phyloP scores from a whole-genome alignment of 148 eudicot species.

The Cornus controversa region DNA sequence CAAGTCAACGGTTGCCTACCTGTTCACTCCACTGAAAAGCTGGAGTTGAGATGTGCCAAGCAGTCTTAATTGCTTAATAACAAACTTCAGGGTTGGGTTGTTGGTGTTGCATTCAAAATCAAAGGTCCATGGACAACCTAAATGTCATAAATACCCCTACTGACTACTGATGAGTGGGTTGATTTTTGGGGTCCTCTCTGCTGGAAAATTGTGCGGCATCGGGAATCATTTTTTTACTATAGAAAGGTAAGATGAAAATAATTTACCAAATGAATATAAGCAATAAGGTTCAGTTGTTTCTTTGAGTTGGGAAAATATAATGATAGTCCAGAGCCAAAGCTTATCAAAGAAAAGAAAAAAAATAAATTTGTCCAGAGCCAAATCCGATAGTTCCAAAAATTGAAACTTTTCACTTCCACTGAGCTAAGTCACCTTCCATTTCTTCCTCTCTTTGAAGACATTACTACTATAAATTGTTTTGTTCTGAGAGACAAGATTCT shows the following conservation, averaged over 20 bases:
- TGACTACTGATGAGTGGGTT: neutral
- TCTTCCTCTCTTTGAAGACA: neutral
- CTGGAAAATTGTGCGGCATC: too few relatives aligned
- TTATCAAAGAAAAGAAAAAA: too few relatives aligned
- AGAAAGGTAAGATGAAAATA: neutral
- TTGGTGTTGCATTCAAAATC: neutral
- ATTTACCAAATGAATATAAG: neutral
- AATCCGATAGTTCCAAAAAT: too few relatives aligned
- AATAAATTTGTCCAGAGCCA: too few relatives aligned
- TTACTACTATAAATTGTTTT: neutral
- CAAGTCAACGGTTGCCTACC: neutral
- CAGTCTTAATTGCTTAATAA: neutral
- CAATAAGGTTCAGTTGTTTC: neutral
- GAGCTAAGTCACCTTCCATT: neutral
- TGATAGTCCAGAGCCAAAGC: neutral
- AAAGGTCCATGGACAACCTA: neutral
- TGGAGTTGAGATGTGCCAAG: neutral
- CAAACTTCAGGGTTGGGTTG: neutral
- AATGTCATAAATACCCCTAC: neutral
- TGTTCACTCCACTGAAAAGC: neutral
- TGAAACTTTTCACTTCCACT: neutral
- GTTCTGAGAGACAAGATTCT: neutral
- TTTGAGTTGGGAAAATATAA: neutral
- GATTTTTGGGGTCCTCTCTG: neutral
- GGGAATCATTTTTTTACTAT: neutral